A percentile compares a stretch with the other conserved stretches of the same genome.
Conservation (phyloP, 75 land plant species). For the Pseudotsuga menziesii region DNA sequence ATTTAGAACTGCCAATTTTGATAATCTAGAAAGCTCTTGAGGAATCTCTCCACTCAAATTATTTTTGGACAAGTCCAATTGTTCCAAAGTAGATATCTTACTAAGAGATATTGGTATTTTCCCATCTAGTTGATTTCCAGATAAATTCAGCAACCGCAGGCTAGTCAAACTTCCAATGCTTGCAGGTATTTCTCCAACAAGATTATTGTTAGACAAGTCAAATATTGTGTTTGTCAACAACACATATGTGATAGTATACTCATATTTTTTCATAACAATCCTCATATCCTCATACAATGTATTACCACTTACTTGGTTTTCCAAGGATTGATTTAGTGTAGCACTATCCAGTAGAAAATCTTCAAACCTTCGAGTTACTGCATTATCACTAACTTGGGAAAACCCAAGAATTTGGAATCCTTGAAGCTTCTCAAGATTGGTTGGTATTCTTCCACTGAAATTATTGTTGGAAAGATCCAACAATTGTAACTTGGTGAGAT, state of each 20-base stretch:
- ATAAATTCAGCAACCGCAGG: too few species aligned
- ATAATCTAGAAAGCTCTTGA: too few species aligned
- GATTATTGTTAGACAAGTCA: constrained; percentile 23
- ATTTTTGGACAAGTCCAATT: too few species aligned
- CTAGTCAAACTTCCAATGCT: constrained; percentile 4
- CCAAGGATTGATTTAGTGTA: too few species aligned
- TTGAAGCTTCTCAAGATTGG: constrained; percentile 11
- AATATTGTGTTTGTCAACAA: neutral
- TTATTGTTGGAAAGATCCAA: too few species aligned
- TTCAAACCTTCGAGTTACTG: constrained; percentile 5
- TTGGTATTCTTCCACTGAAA: constrained; percentile 17
- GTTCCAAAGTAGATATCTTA: too few species aligned
- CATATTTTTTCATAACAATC: constrained; percentile 12
- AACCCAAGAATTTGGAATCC: constrained; percentile 11
- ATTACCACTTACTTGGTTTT: constrained; percentile 5
- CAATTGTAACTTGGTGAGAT: too few species aligned
- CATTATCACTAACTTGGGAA: constrained; percentile 12
- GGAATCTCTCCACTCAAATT: too few species aligned
- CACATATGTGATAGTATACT: constrained; percentile 8
- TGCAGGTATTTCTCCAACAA: constrained; percentile 27
- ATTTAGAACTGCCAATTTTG: too few species aligned
- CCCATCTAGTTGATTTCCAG: too few species aligned
- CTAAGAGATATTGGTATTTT: too few species aligned
- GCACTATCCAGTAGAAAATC: too few species aligned
- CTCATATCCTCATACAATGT: constrained; percentile 22